These are phyloP conservation scores for Escallonia rubra DNA, from an alignment of 129 eudicot species.

Conservation along the genomic window DNA sequence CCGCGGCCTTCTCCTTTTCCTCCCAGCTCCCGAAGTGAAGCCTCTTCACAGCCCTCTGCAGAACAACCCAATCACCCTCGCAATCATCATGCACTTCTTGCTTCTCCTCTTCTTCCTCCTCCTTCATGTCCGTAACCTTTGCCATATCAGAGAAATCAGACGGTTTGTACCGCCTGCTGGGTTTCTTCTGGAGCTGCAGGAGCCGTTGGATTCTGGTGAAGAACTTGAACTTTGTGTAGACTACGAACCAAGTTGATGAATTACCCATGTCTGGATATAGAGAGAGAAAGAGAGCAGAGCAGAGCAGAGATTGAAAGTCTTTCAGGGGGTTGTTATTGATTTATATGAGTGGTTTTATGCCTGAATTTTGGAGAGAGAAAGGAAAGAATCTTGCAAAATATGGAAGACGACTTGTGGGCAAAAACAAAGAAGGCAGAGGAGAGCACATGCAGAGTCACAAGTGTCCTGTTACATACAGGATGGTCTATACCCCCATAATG, in stretches of 20 bases:
- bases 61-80: constrained; percentile 23
- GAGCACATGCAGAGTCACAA: constrained; percentile 49
- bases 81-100: constrained; percentile 10
- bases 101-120: constrained; percentile 10
- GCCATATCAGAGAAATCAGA: constrained; percentile 15
- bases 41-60: constrained; percentile 74
- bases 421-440: constrained; percentile 26
- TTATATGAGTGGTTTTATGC: constrained; percentile 10
- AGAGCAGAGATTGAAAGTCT: constrained; percentile 15
- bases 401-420: constrained; percentile 28
- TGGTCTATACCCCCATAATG: constrained; percentile 8
- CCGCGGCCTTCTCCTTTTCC: constrained; percentile 65
- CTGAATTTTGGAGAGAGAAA: constrained; percentile 25
- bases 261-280: constrained; percentile 24
- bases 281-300: background rate
- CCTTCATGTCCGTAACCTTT: background rate
- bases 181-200: constrained; percentile 24
- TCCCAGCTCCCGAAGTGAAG: constrained; percentile 84
- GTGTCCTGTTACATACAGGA: constrained; percentile 27
- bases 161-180: constrained; percentile 24
- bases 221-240: constrained; percentile 39
- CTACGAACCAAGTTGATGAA: constrained; percentile 43
- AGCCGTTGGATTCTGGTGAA: constrained; percentile 43
- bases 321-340: constrained; percentile 9
- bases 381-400: constrained; percentile 9